A percentile compares a stretch with the other conserved stretches of the same genome.
phyloP scores from a whole-genome alignment of 2,329 filamentous ascomycete species.

The Hypoxylon sp. region DNA sequence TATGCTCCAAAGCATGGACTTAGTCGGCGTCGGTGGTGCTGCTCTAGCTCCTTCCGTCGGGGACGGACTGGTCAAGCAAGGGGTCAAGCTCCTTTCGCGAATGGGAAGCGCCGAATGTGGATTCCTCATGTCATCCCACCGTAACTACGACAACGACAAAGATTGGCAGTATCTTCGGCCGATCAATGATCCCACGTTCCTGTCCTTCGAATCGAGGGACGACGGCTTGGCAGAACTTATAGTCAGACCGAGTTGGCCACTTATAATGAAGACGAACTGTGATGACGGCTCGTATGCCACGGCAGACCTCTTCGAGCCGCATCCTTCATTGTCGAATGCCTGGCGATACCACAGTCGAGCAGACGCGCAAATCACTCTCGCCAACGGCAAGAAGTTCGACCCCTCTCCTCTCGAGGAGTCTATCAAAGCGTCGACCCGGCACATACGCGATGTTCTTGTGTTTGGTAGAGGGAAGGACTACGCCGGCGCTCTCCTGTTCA shows the following conservation, averaged over 20 bases:
- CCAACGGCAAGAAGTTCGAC: constrained; percentile 78
- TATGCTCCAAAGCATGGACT: constrained; percentile 64
- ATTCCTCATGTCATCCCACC: constrained; percentile 72
- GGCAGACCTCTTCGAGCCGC: constrained; percentile 70
- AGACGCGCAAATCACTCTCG: constrained; percentile 71
- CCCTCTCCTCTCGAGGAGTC: constrained; percentile 70
- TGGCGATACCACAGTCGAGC: constrained; percentile 73
- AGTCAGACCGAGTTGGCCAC: constrained; percentile 68
- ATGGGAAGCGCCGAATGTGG: constrained; percentile 76
- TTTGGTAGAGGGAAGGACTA: constrained; percentile 70
- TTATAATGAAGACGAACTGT: constrained; percentile 69
- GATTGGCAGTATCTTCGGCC: constrained; percentile 72
- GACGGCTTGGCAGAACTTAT: constrained; percentile 66
- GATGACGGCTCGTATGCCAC: constrained; percentile 72
- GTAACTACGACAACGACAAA: constrained; percentile 65
- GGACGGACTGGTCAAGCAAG: constrained; percentile 61
- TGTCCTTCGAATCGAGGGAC: constrained; percentile 62
- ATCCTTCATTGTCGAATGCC: constrained; percentile 63
- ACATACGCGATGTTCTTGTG: constrained; percentile 68
- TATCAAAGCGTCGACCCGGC: constrained; percentile 58
- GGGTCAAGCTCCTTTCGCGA: constrained; percentile 69
- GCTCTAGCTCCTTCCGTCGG: constrained; percentile 67
- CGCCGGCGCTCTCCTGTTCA: constrained; percentile 69
- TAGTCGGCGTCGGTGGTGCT: constrained; percentile 74
- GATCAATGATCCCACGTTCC: constrained; percentile 46